phyloP scores from a whole-genome alignment of 371 early-diverging fungal genomes.

The Mortierella polycephala region DNA sequence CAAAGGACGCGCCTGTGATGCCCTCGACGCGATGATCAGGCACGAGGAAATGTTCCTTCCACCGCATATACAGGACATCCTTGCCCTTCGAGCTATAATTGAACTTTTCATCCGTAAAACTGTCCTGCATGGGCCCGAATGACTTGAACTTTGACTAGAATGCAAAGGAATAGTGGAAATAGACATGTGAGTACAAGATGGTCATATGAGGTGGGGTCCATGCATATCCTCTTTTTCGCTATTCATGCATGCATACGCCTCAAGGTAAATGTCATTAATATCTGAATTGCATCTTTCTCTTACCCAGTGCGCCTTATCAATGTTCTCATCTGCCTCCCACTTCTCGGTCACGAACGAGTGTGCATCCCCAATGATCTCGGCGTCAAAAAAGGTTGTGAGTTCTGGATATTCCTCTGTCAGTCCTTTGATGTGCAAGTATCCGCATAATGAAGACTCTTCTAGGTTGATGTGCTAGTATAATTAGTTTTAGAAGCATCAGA shows the following conservation, averaged over 20 bases:
- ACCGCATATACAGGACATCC: slow-evolving; percentile 93
- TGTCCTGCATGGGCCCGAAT: slow-evolving; percentile 67
- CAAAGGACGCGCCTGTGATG: slow-evolving; percentile 93
- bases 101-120: slow-evolving; percentile 77
- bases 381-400: slow-evolving; percentile 88
- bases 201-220: neutral
- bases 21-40: slow-evolving; percentile 91
- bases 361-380: slow-evolving; percentile 83
- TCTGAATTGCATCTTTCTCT: slow-evolving; percentile 8
- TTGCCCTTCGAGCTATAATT: slow-evolving; percentile 74
- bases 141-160: slow-evolving; percentile 67
- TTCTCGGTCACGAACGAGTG: slow-evolving; percentile 85
- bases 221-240: neutral
- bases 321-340: slow-evolving; percentile 85
- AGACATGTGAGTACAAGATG: neutral
- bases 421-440: slow-evolving; percentile 86
- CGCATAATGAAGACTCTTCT: slow-evolving; percentile 76
- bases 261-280: neutral
- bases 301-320: slow-evolving; percentile 88
- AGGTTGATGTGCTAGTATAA: slow-evolving; percentile 76
- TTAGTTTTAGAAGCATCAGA: neutral
- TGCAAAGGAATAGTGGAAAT: neutral
- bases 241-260: neutral
- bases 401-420: slow-evolving; percentile 85
- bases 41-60: slow-evolving; percentile 97